Base-by-base conservation (phyloP, 2,329 filamentous ascomycete species). In the Xylaria sp. region DNA sequence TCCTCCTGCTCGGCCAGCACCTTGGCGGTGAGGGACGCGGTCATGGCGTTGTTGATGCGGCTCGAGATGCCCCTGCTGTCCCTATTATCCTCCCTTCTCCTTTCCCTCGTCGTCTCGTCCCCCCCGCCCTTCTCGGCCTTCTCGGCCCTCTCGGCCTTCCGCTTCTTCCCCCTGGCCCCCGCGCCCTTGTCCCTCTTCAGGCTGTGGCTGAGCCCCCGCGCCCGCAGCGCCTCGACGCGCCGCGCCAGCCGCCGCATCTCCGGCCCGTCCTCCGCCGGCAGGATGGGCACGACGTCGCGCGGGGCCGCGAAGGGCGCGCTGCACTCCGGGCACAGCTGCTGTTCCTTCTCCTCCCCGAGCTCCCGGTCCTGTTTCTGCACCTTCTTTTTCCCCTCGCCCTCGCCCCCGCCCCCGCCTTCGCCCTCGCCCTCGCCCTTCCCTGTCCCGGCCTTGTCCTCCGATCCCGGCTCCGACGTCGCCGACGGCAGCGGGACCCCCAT, bases 1-100 rank as follows among this genome's bases (percentile, higher is more conserved):
- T 89, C 86, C 46, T 93, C 89, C 70, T 97, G 91, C 66, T 97
- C 93, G 20, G 89, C 88, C 21, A 97, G 71, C 0, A 99, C 92
- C 63, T 87, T 92, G 0, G 89, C 90, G 0, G 93, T 96, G 40
- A 99, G 74, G 2, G 86, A 89, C 0, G 93, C 92, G 0, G 94
- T 94, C 50, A 90, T 83, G 0, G 90, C 79, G 64, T 97, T 96
- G 71, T 96, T 96, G 71, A 97, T 96, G 9, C 88, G 85, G 48
- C 79, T 76, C 13, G 66, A 67, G 39, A 71, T 71, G 44, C 55
- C 66, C 16, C 57, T 64, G 54, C 73, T 78, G 13, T 65, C 61
- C 18, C 60, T 60, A 42, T 66, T 66, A 20, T 66, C 64, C 3
- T 72, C 70, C 24, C 70, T 68, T 2, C 54, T 79, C 65, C 88